Evolutionary conservation across 441 rosid genomes (phyloP), one percentile per base, ranked within the genome.

Genomic region (Arabidopsis hybrid): DNA sequence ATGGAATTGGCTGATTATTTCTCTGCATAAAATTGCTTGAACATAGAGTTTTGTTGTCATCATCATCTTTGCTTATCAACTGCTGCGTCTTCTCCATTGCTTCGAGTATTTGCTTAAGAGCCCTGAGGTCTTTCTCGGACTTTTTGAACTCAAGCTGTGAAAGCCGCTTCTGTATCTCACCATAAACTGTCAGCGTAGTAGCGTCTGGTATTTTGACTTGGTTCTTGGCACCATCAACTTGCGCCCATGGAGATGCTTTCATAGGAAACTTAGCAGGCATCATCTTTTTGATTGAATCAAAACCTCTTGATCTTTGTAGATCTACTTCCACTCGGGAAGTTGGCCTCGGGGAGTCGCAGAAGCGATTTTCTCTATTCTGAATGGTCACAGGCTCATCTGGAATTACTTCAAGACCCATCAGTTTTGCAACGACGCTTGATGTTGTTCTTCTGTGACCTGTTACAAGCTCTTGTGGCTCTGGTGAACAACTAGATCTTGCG

Each of bases 51-150:
- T 65, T 76, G 69, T 80, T 76, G 55, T 21, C 26, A 21, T 86
- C 78, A 55, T 82, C 74, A 35, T 85, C 84, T 16, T 50, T 71
- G 40, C 32, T 57, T 18, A 75, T 46, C 35, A 76, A 63, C 55
- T 84, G 83, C 64, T 86, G 84, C 1, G 88, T 82, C 82, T 88
- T 88, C 75, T 91, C 93, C 95, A 88, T 93, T 57, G 93, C 92
- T 81, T 86, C 97, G 46, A 91, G 97, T 80, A 88, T 88, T 77
- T 90, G 97, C 78, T 91, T 87, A 45, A 91, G 96, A 74, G 96
- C 92, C 83, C 95, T 87, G 64, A 90, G 93, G 79, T 90, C 98
- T 84, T 91, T 91, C 65, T 91, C 97, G 0, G 98, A 85, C 77
- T 79, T 80, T 70, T 79, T 83, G 85, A 91, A 96, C 87, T 90